Evolutionary conservation across 2,329 filamentous ascomycete genomes (phyloP).

Genomic region (Sphaerulina musiva): DNA sequence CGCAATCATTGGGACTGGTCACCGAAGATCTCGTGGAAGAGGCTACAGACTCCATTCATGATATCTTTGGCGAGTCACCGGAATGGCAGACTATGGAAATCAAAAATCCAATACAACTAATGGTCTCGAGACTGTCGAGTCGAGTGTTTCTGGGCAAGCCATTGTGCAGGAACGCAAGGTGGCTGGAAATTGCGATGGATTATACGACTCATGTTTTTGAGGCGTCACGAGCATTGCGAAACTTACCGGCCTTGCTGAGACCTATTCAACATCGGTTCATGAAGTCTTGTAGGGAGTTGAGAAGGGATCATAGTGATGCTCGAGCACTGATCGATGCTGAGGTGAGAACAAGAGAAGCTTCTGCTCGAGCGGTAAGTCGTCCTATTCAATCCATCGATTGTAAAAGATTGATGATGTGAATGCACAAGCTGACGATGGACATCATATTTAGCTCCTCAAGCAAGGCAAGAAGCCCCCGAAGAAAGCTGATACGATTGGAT

Average conservation of each 20-base stretch:
- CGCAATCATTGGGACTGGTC: constrained; percentile 22
- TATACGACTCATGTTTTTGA: constrained; percentile 2
- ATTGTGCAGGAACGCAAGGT: background rate
- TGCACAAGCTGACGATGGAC: background rate
- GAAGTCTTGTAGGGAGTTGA: constrained; percentile 33
- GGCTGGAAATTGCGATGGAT: background rate
- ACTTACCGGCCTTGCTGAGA: background rate
- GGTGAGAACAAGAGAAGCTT: background rate
- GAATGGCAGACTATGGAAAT: constrained; percentile 20
- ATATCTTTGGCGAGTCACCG: constrained; percentile 19
- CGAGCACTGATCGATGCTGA: background rate
- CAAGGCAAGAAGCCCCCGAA: background rate
- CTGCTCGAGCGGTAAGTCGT: background rate
- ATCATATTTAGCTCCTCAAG: background rate
- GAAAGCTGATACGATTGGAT: constrained; percentile 26
- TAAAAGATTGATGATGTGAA: background rate
- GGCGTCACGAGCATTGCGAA: background rate
- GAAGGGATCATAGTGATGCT: constrained; percentile 31
- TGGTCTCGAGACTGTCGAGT: constrained; percentile 28
- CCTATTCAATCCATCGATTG: background rate
- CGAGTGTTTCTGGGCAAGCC: constrained; percentile 3
- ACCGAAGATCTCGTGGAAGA: constrained; percentile 26
- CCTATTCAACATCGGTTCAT: background rate
- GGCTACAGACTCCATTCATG: constrained; percentile 15
- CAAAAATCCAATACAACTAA: constrained; percentile 25